Evolutionary conservation across 805 yeast genomes (phyloP).

Genomic region (Cephaloascus albidus): DNA sequence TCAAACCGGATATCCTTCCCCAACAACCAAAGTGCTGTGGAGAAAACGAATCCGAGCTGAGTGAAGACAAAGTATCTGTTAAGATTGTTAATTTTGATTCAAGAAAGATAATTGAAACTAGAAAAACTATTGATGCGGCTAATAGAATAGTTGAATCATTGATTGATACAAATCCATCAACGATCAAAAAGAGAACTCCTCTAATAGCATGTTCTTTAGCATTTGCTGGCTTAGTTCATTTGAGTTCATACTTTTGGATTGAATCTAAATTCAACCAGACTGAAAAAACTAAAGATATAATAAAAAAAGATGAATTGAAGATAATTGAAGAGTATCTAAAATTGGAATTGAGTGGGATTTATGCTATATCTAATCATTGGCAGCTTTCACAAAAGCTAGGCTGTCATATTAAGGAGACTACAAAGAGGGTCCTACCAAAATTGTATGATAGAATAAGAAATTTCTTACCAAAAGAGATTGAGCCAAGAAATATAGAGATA

Average conservation of each 20-base stretch:
- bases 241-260: conserved; percentile 45
- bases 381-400: conserved; percentile 36
- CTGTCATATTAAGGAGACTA: conserved; percentile 35
- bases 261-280: conserved; percentile 21
- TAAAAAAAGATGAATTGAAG: conserved; percentile 25
- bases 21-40: conserved; percentile 25
- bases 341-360: conserved; percentile 37
- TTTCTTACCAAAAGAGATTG: conserved; percentile 11
- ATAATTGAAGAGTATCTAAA: conserved; percentile 39
- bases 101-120: conserved; percentile 38
- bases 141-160: conserved; percentile 35
- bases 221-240: conserved; percentile 40
- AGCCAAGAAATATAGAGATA: background rate
- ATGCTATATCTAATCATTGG: conserved; percentile 44
- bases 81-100: conserved; percentile 20
- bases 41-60: conserved; percentile 10
- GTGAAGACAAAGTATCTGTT: conserved; percentile 9
- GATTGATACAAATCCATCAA: conserved; percentile 36
- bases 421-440: conserved; percentile 30
- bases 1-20: conserved; percentile 36
- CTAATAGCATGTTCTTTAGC: conserved; percentile 45
- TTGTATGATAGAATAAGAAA: conserved; percentile 25
- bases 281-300: conserved; percentile 4
- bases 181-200: conserved; percentile 36
- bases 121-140: conserved; percentile 47